Percentiles rank a stretch among this genome's conserved stretches.
These are phyloP conservation scores for Capronia coronata DNA, from an alignment of 2,329 filamentous ascomycete genomes.

Conservation along the genomic window DNA sequence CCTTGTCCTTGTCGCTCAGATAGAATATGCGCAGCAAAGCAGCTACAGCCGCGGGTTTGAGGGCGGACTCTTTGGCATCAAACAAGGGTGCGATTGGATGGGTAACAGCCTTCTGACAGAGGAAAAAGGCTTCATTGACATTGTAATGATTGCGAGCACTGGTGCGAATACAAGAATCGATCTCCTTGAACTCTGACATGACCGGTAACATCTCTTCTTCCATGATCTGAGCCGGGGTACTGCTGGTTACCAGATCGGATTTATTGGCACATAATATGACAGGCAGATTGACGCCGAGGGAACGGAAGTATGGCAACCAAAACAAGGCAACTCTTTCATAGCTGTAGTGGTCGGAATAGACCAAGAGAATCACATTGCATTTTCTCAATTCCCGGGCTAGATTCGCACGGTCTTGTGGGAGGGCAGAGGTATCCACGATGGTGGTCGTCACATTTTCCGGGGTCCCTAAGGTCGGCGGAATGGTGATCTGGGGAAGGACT, in stretches of 20 bases:
- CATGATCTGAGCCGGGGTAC: conserved; percentile 73
- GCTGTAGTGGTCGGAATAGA: conserved; percentile 98
- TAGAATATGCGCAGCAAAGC: conserved; percentile 90
- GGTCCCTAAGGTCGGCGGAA: conserved; percentile 85
- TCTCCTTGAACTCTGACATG: conserved; percentile 98
- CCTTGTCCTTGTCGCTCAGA: conserved; percentile 91
- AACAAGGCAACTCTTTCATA: conserved; percentile 95
- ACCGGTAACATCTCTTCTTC: conserved; percentile 97
- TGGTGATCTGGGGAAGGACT: conserved; percentile 88
- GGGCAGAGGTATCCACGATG: conserved; percentile 92
- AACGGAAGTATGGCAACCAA: conserved; percentile 98
- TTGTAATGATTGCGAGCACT: conserved; percentile 89
- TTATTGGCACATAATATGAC: conserved; percentile 97
- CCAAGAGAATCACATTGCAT: conserved; percentile 90
- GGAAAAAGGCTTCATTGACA: conserved; percentile 92
- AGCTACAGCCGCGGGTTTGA: conserved; percentile 84
- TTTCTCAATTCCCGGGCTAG: conserved; percentile 92
- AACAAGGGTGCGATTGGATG: conserved; percentile 95
- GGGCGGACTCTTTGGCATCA: conserved; percentile 81
- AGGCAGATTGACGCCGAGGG: conserved; percentile 94
- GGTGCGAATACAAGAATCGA: conserved; percentile 93
- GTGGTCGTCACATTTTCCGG: conserved; percentile 96
- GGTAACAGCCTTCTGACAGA: conserved; percentile 96
- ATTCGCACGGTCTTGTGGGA: conserved; percentile 84
- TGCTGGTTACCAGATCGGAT: conserved; percentile 73